phyloP scores from a whole-genome alignment of 2,329 filamentous ascomycete genomes.

The Zalaria sp. region DNA sequence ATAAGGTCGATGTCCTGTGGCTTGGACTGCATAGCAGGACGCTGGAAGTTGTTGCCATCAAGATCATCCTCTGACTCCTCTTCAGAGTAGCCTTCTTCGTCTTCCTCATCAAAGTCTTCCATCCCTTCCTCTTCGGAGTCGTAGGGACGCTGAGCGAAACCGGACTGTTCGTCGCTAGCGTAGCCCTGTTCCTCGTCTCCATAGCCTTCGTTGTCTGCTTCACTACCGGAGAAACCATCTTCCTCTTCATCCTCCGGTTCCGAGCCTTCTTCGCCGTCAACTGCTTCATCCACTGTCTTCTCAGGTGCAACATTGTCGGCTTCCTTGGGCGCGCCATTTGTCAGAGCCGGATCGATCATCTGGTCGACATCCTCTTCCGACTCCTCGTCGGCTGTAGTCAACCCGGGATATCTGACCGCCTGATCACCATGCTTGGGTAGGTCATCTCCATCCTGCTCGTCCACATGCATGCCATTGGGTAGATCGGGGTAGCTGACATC shows the following conservation, averaged over 20 bases:
- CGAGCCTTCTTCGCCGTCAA: conserved; percentile 1
- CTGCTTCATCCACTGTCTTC: conserved; percentile 2
- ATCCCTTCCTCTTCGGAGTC: background rate
- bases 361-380: background rate
- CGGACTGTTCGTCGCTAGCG: background rate
- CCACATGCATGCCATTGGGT: background rate
- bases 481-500: background rate
- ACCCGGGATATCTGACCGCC: background rate
- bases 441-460: background rate
- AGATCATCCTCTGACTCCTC: background rate
- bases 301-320: background rate
- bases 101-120: background rate
- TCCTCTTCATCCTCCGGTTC: conserved; percentile 2
- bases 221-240: background rate
- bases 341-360: background rate
- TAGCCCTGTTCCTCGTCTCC: background rate
- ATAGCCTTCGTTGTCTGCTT: conserved; percentile 1
- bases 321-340: background rate
- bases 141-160: no score
- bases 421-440: background rate
- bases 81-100: background rate
- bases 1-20: conserved; percentile 2
- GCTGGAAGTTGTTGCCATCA: background rate
- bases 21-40: background rate
- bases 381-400: background rate